Evolutionary conservation across 2,329 filamentous ascomycete species (phyloP).

Genomic region (Ascochyta clinopodiicola): DNA sequence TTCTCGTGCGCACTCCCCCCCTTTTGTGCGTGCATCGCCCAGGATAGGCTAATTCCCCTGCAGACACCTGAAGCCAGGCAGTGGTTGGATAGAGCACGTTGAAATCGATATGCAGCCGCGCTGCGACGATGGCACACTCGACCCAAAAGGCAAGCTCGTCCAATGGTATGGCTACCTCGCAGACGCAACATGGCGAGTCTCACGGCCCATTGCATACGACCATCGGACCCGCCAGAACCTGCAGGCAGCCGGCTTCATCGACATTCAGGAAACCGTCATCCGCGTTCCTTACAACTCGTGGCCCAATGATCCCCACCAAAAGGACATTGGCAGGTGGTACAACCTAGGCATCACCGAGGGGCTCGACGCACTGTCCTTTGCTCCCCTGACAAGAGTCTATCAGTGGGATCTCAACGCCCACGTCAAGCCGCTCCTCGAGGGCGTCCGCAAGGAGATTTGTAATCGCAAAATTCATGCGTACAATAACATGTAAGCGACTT

Average conservation of each 20-base stretch:
- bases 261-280: slow-evolving; percentile 75
- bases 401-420: slow-evolving; percentile 64
- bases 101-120: slow-evolving; percentile 85
- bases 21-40: background rate
- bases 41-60: slow-evolving; percentile 36
- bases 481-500: slow-evolving; percentile 73
- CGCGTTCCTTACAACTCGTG: slow-evolving; percentile 77
- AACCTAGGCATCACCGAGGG: slow-evolving; percentile 78
- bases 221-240: slow-evolving; percentile 67
- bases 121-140: slow-evolving; percentile 70
- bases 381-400: slow-evolving; percentile 72
- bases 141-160: slow-evolving; percentile 63
- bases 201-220: slow-evolving; percentile 71
- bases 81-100: slow-evolving; percentile 82
- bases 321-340: slow-evolving; percentile 80
- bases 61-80: slow-evolving; percentile 78
- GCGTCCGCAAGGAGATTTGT: slow-evolving; percentile 72
- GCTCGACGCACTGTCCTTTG: slow-evolving; percentile 74
- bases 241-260: slow-evolving; percentile 75
- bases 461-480: slow-evolving; percentile 73
- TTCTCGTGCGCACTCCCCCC: slow-evolving; percentile 61
- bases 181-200: slow-evolving; percentile 69
- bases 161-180: slow-evolving; percentile 75
- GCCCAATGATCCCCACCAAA: slow-evolving; percentile 68
- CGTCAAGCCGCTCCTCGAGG: slow-evolving; percentile 66